Evolutionary conservation across 139 green algal species (phyloP).

Genomic region (Chlorella sorokiniana): DNA sequence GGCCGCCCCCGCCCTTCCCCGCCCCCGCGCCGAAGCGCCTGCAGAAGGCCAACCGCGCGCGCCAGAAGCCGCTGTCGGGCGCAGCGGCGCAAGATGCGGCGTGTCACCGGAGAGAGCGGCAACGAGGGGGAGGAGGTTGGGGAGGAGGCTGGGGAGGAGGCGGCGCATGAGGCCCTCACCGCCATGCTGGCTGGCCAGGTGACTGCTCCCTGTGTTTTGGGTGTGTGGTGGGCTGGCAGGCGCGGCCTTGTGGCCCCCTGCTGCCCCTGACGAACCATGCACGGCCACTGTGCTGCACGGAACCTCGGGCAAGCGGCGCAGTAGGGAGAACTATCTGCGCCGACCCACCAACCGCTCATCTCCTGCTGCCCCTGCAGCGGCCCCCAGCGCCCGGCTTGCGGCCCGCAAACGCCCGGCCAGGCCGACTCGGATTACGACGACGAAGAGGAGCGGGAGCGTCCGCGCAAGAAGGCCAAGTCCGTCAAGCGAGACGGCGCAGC

Average conservation of each 20-base stretch:
- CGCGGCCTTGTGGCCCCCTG: too few species aligned
- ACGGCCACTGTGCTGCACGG: too few species aligned
- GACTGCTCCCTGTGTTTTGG: not conserved
- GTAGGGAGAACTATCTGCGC: too few species aligned
- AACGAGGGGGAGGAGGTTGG: not conserved
- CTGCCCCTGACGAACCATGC: too few species aligned
- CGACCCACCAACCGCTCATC: too few species aligned
- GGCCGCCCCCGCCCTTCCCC: not conserved
- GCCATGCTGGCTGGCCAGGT: constrained; percentile 20
- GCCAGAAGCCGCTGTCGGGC: constrained; percentile 15
- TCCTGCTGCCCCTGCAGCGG: constrained; percentile 7
- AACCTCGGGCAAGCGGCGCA: too few species aligned
- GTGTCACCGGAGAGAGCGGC: not conserved
- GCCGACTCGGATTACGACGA: not conserved
- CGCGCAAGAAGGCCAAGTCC: not conserved
- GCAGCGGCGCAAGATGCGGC: constrained; percentile 24
- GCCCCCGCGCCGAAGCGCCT: not conserved
- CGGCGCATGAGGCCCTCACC: constrained; percentile 21
- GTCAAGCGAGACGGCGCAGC: not conserved
- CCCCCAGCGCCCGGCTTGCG: constrained; percentile 14
- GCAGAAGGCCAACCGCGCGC: constrained; percentile 28
- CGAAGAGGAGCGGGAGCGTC: not conserved
- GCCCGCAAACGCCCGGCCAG: not conserved
- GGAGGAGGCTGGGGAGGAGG: constrained; percentile 22
- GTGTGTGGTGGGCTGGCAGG: not conserved